Conservation (phyloP, 805 yeast genomes). For the Zygosaccharomyces rouxii region DNA sequence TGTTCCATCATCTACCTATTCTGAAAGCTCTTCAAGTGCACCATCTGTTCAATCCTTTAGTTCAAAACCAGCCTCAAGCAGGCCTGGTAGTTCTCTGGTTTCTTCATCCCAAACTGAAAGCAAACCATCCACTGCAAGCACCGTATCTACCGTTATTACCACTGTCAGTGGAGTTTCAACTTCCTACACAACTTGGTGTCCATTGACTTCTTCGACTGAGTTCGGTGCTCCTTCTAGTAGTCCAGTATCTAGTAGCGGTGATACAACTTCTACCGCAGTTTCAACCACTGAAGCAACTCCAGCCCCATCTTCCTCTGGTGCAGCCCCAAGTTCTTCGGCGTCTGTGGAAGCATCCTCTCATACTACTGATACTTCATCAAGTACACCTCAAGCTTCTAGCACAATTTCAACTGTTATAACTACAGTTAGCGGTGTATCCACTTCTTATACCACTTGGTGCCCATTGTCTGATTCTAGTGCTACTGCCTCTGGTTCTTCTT, state of each 20-base stretch:
- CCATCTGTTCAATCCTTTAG: not conserved
- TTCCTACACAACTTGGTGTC: constrained; percentile 31
- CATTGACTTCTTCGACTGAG: constrained; percentile 13
- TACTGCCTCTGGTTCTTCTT: constrained; percentile 24
- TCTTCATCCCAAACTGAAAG: not conserved
- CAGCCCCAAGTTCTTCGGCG: not conserved
- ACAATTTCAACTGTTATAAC: constrained; percentile 1
- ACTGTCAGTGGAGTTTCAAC: constrained; percentile 26
- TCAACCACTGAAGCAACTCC: not conserved
- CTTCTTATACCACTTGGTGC: constrained; percentile 37
- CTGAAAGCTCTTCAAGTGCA: not conserved
- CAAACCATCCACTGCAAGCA: not conserved
- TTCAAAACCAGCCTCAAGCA: not conserved
- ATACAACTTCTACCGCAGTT: constrained; percentile 5
- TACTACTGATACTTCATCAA: constrained; percentile 9
- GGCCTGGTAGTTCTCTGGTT: not conserved
- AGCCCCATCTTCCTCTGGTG: not conserved
- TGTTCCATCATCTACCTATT: not conserved
- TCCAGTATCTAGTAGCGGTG: not conserved
- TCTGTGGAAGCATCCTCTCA: not conserved
- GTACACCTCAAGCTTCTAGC: not conserved
- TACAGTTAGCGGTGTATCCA: constrained; percentile 25
- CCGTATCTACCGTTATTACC: constrained; percentile 17
- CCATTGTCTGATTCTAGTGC: constrained; percentile 25
- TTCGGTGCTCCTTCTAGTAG: not conserved